These are phyloP conservation scores for Henckelia pumila DNA, from an alignment of 257 asterid genomes.

Conservation along the genomic window DNA sequence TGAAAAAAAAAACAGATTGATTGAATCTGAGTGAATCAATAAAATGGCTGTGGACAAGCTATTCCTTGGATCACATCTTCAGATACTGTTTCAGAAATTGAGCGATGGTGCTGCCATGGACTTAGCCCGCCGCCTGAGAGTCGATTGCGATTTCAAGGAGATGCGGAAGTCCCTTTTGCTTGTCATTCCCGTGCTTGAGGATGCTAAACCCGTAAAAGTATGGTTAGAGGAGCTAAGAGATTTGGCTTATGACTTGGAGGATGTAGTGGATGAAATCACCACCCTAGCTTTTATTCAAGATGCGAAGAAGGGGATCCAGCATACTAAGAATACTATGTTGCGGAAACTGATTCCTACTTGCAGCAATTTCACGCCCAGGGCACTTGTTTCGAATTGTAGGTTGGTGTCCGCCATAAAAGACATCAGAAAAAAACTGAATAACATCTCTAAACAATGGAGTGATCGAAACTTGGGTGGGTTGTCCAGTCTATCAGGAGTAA, in stretches of 20 bases:
- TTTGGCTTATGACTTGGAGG: conserved; percentile 14
- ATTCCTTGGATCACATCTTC: neutral
- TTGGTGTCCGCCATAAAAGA: conserved; percentile 15
- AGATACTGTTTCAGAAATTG: conserved; percentile 5
- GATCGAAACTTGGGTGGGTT: neutral
- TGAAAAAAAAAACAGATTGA: no score
- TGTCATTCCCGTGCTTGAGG: conserved; percentile 22
- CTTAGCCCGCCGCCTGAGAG: neutral
- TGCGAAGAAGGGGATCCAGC: conserved; percentile 3
- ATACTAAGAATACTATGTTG: neutral
- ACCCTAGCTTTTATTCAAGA: conserved; percentile 17
- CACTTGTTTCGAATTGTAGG: neutral
- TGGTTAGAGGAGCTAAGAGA: conserved; percentile 21
- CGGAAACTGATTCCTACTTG: neutral
- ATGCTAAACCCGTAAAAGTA: conserved; percentile 14
- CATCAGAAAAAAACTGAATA: conserved; percentile 10
- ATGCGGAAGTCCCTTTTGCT: neutral
- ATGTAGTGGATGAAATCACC: conserved; percentile 21
- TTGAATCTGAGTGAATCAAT: no score
- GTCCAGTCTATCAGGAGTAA: neutral
- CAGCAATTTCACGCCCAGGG: neutral
- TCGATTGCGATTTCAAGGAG: neutral
- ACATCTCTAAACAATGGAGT: conserved; percentile 4
- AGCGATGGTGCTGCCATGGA: conserved; percentile 1
- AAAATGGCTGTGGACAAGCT: conserved; percentile 15